A percentile compares a stretch with the other conserved stretches of the same genome.
phyloP scores from a whole-genome alignment of 2,329 filamentous ascomycete genomes.

The Neonectria punicea region DNA sequence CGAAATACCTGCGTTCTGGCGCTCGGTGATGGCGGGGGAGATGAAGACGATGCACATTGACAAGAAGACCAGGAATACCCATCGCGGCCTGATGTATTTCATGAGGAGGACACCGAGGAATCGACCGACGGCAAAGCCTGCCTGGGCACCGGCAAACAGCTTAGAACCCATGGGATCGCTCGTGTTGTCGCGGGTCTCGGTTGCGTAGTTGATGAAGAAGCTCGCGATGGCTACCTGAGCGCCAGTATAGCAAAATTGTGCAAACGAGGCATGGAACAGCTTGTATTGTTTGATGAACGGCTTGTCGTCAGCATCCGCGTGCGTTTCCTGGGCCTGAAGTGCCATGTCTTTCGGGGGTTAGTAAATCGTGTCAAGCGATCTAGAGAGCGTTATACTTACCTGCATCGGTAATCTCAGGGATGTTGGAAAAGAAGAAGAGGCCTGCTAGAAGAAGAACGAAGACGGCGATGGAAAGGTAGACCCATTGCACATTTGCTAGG shows the following conservation, averaged over 20 bases:
- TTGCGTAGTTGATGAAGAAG: conserved; percentile 81
- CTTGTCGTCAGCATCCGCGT: conserved; percentile 66
- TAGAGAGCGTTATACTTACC: conserved; percentile 38
- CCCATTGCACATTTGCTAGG: conserved; percentile 78
- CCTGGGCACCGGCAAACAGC: conserved; percentile 79
- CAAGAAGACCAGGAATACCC: conserved; percentile 75
- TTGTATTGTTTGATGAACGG: conserved; percentile 77
- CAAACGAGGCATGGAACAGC: conserved; percentile 79
- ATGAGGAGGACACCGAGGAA: conserved; percentile 76
- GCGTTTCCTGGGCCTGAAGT: conserved; percentile 65
- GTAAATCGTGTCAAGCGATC: not conserved
- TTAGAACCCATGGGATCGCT: conserved; percentile 65
- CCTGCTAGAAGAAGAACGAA: conserved; percentile 75
- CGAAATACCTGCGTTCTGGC: conserved; percentile 59
- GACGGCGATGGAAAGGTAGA: conserved; percentile 77
- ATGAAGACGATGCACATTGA: conserved; percentile 72
- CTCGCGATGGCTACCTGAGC: conserved; percentile 73
- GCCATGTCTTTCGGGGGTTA: conserved; percentile 65
- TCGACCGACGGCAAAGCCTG: conserved; percentile 76
- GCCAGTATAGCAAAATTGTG: conserved; percentile 83
- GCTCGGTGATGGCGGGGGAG: conserved; percentile 58
- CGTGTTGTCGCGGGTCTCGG: conserved; percentile 66
- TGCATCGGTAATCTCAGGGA: conserved; percentile 74
- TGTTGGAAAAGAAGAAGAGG: conserved; percentile 73
- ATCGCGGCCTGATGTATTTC: conserved; percentile 72